These are phyloP conservation scores for Coemansia asiatica DNA, from an alignment of 192 early-diverging fungal genomes.

Conservation along the genomic window DNA sequence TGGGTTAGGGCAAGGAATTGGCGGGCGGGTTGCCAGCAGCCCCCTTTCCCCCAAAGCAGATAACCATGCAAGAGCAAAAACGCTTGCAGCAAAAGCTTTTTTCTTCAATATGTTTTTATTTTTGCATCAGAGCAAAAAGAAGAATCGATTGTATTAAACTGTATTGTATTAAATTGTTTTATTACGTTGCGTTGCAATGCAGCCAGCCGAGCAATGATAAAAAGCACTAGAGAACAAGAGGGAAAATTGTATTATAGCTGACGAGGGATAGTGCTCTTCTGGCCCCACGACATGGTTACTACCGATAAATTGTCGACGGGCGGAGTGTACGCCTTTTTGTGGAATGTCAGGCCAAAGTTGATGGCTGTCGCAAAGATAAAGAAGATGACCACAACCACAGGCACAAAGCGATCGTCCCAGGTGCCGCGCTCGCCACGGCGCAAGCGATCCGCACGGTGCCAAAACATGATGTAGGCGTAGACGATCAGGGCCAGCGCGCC, in stretches of 20 bases:
- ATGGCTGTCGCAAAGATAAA: constrained; percentile 53
- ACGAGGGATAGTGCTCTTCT: constrained; percentile 9
- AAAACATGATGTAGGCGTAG: constrained; percentile 54
- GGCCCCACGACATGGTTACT: constrained; percentile 59
- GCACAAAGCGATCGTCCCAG: constrained; percentile 52
- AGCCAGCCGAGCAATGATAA: constrained; percentile 1
- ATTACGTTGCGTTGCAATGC: constrained; percentile 1
- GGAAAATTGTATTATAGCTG: not conserved
- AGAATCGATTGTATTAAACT: too few relatives aligned
- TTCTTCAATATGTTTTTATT: not conserved
- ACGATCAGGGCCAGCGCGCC: constrained; percentile 51
- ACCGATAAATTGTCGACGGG: constrained; percentile 53
- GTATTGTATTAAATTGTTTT: not conserved
- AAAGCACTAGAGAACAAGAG: constrained; percentile 2
- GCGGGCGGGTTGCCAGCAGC: not conserved
- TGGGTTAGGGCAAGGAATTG: too few relatives aligned
- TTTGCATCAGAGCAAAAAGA: not conserved
- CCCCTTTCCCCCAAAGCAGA: not conserved
- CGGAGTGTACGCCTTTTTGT: constrained; percentile 54
- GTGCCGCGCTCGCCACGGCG: constrained; percentile 53
- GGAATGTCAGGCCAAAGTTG: constrained; percentile 59
- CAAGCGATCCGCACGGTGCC: constrained; percentile 49
- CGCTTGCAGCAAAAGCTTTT: not conserved
- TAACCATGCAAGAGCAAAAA: not conserved
- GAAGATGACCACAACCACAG: constrained; percentile 50